Percentiles rank a stretch among this genome's conserved stretches.
phyloP scores from a whole-genome alignment of 2,329 filamentous ascomycete species.

The Botrytis galanthina region DNA sequence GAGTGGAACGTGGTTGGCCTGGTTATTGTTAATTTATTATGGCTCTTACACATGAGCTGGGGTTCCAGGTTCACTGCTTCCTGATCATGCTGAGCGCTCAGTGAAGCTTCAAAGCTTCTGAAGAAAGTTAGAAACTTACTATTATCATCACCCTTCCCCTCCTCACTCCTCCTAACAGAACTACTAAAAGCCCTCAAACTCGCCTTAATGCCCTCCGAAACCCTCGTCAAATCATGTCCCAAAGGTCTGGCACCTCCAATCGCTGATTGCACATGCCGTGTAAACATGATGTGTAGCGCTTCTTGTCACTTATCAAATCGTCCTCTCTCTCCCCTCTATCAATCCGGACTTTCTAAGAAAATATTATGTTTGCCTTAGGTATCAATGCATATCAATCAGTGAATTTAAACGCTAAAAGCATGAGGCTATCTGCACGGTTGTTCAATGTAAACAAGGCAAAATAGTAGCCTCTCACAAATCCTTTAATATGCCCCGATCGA shows the following conservation, averaged over 20 bases:
- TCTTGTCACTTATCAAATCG: not conserved
- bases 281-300: slow-evolving; percentile 36
- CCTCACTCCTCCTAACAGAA: slow-evolving; percentile 30
- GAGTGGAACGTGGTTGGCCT: slow-evolving; percentile 4
- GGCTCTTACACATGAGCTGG: rapidly evolving
- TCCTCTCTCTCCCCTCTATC: not conserved
- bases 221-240: slow-evolving; percentile 32
- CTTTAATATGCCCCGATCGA: not conserved
- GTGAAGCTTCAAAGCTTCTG: not conserved
- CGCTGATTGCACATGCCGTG: slow-evolving; percentile 39
- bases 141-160: slow-evolving; percentile 24
- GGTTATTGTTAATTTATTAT: not conserved
- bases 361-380: slow-evolving; percentile 4
- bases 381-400: not conserved
- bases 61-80: not conserved
- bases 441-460: not conserved
- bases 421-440: not conserved
- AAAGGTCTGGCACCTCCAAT: slow-evolving; percentile 36
- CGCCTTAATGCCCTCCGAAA: slow-evolving; percentile 37
- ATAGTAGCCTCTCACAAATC: slow-evolving; percentile 5
- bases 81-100: too few relatives aligned
- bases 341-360: slow-evolving; percentile 3
- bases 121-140: slow-evolving; percentile 18
- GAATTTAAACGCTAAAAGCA: not conserved
- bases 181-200: slow-evolving; percentile 38